Evolutionary conservation across 306 rosid genomes (phyloP), one percentile per base, ranked within the genome.

Genomic region (Sicyos baderoa): DNA sequence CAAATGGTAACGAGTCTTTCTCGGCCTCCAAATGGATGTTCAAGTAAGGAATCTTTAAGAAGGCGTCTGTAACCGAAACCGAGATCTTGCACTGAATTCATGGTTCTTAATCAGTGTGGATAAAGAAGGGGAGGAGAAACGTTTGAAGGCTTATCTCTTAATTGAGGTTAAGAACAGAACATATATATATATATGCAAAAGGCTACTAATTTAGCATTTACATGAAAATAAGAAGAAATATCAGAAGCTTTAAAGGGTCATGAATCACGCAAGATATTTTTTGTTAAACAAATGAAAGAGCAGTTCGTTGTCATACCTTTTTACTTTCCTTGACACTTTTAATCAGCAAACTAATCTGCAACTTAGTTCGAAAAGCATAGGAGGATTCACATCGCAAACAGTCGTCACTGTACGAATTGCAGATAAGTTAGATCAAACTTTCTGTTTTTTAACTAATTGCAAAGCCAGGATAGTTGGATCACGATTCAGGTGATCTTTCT

Each of bases 391-490:
- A 67, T 23, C 22, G 35, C 13, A 45, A 65, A 45, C 17, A 65
- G 1, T 45, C 12, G 21, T 45, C 71, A 65, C 3, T 19, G 23
- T 21, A 35, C 29, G 7, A 65, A 65, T 21, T 21, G 71, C 37
- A 12, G 54, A 64, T 44, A 18, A 19, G 50, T 64, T 45, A 22
- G 12, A 40, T 65, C 18, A 12, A 6, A n/a, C 47, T 32, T 60
- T 60, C n/a, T 12, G 52, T 19, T 65, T 65, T 45, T 65, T 12
- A 44, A 45, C 19, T 1, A 65, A 21, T 40, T 65, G 1, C 9
- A 19, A 65, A 65, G 71, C 40, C 54, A 65, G 29, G 71, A 22
- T 21, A 48, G 72, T 67, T 48, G 72, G 72, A 67, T 48, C 57
- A 25, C 8, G 44, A 67, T 48, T 44, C 37, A 6, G 54, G 40